Percentiles rank a stretch among this genome's conserved stretches.
phyloP scores from a whole-genome alignment of 306 rosid genomes.

The Erythrophleum fordii region DNA sequence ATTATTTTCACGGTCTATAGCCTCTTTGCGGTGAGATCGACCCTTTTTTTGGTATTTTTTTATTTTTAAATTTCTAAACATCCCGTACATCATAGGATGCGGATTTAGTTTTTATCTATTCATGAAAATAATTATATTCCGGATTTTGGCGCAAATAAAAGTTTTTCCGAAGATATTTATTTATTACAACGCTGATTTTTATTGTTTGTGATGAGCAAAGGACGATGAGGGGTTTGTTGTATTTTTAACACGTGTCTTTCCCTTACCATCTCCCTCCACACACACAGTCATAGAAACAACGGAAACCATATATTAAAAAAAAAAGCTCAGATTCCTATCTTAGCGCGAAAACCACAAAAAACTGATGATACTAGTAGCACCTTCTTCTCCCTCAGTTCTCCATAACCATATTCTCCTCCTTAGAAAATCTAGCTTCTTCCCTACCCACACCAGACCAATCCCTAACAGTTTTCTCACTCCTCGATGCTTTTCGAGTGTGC shows the following conservation, averaged over 20 bases:
- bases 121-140: no score
- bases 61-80: no score
- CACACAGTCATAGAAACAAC: slow-evolving; percentile 27
- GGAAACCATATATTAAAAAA: slow-evolving; percentile 41
- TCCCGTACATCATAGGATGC: no score
- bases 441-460: slow-evolving; percentile 10
- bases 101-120: no score
- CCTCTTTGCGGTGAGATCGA: no score
- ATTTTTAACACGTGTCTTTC: slow-evolving; percentile 43
- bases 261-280: slow-evolving; percentile 31
- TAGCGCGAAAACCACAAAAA: neutral
- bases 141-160: no score
- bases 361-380: slow-evolving; percentile 48
- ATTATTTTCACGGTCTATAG: no score
- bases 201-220: slow-evolving; percentile 11
- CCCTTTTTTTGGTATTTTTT: no score
- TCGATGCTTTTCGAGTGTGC: slow-evolving; percentile 58
- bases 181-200: no score
- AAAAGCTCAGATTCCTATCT: neutral
- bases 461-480: slow-evolving; percentile 31
- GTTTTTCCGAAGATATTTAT: no score
- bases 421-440: slow-evolving; percentile 33
- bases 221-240: neutral
- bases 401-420: neutral
- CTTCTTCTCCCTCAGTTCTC: neutral